These are phyloP conservation scores for Chlorella variabilis DNA, from an alignment of 163 green algal species.

Conservation along the genomic window DNA sequence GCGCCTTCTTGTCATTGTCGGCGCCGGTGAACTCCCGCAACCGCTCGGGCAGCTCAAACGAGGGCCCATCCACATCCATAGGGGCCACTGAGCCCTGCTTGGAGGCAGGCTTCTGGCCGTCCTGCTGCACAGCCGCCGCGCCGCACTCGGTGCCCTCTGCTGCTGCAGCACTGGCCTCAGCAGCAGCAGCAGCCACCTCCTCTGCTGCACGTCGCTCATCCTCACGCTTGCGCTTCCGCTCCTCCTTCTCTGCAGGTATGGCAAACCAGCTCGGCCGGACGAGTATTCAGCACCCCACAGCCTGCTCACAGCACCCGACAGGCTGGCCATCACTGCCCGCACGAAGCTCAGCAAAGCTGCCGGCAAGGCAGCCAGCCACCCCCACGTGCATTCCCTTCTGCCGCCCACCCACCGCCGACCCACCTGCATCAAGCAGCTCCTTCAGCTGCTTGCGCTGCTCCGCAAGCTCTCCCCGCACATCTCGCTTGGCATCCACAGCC, in stretches of 20 bases:
- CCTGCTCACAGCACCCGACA: background rate
- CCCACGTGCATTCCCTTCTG: too few relatives aligned
- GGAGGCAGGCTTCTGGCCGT: background rate
- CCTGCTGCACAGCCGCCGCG: constrained; percentile 1
- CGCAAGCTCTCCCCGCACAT: constrained; percentile 59
- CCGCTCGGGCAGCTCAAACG: constrained; percentile 72
- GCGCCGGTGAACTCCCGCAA: constrained; percentile 67
- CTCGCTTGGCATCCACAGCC: constrained; percentile 41
- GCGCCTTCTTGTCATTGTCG: constrained; percentile 57
- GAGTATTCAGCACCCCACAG: too few relatives aligned
- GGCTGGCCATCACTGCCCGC: background rate
- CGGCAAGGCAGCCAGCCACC: background rate
- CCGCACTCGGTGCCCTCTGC: background rate
- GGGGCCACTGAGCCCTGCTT: background rate
- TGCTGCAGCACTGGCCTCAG: background rate
- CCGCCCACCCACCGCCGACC: background rate
- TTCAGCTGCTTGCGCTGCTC: constrained; percentile 68
- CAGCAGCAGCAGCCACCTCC: constrained; percentile 20
- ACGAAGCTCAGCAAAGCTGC: background rate
- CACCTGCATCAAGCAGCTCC: constrained; percentile 64
- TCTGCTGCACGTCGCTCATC: constrained; percentile 7
- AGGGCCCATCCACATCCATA: constrained; percentile 42
- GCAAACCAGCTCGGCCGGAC: background rate
- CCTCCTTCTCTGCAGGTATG: constrained; percentile 59
- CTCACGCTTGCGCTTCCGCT: constrained; percentile 54